Conservation (phyloP, 176 grass and related monocot genomes). For the Poa annua region DNA sequence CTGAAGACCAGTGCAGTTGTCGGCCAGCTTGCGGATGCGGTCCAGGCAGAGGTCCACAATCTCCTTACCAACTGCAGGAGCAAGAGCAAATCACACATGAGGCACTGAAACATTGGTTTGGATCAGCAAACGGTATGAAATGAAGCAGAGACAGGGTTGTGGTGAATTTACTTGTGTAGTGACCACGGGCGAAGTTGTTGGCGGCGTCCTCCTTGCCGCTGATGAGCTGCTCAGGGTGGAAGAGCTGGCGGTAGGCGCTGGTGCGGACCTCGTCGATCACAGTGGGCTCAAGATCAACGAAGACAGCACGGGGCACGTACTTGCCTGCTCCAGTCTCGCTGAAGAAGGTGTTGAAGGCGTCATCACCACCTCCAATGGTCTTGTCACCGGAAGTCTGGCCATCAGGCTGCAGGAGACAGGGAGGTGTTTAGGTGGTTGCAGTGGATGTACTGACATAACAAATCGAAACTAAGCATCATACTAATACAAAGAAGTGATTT, state of each 20-base stretch:
- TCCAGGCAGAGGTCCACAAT: conserved; percentile 83
- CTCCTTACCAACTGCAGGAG: conserved; percentile 76
- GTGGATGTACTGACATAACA: fast-evolving
- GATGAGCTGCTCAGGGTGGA: conserved; percentile 80
- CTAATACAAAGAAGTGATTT: no score
- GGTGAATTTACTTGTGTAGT: conserved; percentile 62
- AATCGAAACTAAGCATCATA: no score
- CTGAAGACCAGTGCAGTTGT: conserved; percentile 84
- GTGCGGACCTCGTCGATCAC: conserved; percentile 89
- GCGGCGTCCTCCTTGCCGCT: conserved; percentile 78
- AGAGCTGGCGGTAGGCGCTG: conserved; percentile 68
- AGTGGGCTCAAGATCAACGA: conserved; percentile 80
- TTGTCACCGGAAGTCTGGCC: conserved; percentile 75
- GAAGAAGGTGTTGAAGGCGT: conserved; percentile 86
- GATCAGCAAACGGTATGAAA: no score
- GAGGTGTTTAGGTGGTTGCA: neutral
- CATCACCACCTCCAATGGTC: conserved; percentile 61
- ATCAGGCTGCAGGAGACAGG: conserved; percentile 59
- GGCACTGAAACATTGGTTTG: neutral
- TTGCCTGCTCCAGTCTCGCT: conserved; percentile 76
- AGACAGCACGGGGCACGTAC: conserved; percentile 78
- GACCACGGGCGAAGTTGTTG: conserved; percentile 79
- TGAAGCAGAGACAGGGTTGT: neutral
- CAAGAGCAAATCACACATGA: neutral
- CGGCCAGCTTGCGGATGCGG: conserved; percentile 73